These are phyloP conservation scores for Sungouiozyma intestinalis DNA, from an alignment of 805 yeast genomes.

Conservation along the genomic window DNA sequence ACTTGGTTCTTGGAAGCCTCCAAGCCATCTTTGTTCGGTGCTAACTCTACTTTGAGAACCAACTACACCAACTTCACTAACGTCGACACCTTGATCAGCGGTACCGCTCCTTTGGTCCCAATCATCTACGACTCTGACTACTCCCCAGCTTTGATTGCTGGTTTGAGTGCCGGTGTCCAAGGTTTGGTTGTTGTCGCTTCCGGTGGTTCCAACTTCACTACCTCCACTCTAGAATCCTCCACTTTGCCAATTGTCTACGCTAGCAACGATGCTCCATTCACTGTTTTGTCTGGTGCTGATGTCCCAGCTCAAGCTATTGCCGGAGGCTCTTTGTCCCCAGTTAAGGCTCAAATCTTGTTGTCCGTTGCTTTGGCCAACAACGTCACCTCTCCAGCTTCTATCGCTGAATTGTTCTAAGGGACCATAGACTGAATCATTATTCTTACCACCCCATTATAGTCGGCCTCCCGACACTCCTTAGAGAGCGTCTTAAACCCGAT, in stretches of 20 bases:
- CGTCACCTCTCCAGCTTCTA: conserved; percentile 7
- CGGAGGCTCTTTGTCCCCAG: conserved; percentile 26
- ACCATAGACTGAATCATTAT: not conserved
- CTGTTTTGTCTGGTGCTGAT: conserved; percentile 10
- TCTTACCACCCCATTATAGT: not conserved
- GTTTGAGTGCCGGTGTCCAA: conserved; percentile 13
- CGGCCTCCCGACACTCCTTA: not conserved
- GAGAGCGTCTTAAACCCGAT: not conserved
- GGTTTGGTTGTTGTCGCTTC: conserved; percentile 24
- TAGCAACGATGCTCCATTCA: conserved; percentile 12
- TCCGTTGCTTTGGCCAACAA: conserved; percentile 23
- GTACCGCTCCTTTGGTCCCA: conserved; percentile 16
- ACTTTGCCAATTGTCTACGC: conserved; percentile 24
- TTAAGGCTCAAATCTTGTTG: conserved; percentile 25
- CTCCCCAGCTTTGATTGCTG: conserved; percentile 9
- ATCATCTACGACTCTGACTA: conserved; percentile 21
- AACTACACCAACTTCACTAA: conserved; percentile 14
- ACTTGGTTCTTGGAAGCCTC: conserved; percentile 21
- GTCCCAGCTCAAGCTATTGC: conserved; percentile 22
- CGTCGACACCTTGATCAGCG: conserved; percentile 7
- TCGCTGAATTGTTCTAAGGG: conserved; percentile 3
- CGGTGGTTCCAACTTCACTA: conserved; percentile 13
- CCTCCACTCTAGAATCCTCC: conserved; percentile 9
- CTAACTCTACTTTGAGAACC: conserved; percentile 14
- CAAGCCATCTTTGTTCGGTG: conserved; percentile 12